Percentiles rank a stretch among this genome's conserved stretches.
Conservation (phyloP, 306 rosid species). For the Trifolium dubium region DNA sequence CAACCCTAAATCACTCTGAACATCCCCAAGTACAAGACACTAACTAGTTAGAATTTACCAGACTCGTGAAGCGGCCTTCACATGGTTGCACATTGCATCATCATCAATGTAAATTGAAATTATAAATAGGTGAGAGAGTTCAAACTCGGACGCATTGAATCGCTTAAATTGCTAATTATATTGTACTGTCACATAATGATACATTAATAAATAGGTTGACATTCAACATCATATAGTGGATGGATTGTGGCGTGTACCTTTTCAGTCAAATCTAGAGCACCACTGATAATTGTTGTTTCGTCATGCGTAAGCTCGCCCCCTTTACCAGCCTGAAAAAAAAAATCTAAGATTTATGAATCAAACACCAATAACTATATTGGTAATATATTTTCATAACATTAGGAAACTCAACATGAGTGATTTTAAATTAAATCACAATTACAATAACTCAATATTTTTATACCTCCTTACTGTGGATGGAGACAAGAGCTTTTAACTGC, state of each 20-base stretch:
- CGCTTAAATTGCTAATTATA: constrained; percentile 20
- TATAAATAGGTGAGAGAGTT: constrained; percentile 30
- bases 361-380: neutral
- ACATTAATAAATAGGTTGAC: constrained; percentile 12
- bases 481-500: constrained; percentile 89
- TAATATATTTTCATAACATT: constrained; percentile 22
- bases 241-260: constrained; percentile 55
- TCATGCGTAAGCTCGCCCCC: constrained; percentile 98
- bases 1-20: neutral
- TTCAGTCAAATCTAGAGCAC: constrained; percentile 94
- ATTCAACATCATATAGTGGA: constrained; percentile 7
- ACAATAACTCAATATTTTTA: constrained; percentile 19
- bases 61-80: constrained; percentile 21
- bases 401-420: constrained; percentile 17
- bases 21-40: constrained; percentile 32
- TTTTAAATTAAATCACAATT: constrained; percentile 9
- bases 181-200: constrained; percentile 8
- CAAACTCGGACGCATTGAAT: constrained; percentile 1
- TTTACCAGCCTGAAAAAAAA: constrained; percentile 79
- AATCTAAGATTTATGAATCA: constrained; percentile 9
- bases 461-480: constrained; percentile 94
- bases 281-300: constrained; percentile 94
- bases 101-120: constrained; percentile 28
- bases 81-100: constrained; percentile 23
- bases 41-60: constrained; percentile 24